A percentile compares a stretch with the other conserved stretches of the same genome.
These are phyloP conservation scores for Tetraselmis chui DNA, from an alignment of 139 green algal species.

Conservation along the genomic window DNA sequence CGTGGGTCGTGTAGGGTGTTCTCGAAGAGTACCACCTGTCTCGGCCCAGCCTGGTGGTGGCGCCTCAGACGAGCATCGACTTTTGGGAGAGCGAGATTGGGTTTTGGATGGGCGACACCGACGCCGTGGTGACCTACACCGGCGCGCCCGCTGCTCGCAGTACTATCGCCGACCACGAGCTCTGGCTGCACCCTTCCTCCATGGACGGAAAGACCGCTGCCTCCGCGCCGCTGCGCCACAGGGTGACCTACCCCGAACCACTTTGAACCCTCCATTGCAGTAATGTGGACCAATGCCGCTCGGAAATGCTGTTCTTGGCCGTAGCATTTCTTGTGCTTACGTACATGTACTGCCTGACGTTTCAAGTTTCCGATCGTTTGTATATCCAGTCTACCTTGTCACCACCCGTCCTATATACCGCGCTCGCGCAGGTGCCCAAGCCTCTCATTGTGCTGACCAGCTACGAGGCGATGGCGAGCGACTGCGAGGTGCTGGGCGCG, in stretches of 20 bases:
- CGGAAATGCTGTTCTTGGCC: no score
- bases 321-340: no score
- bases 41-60: constrained; percentile 56
- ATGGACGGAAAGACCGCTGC: constrained; percentile 45
- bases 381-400: no score
- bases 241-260: no score
- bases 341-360: no score
- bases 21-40: constrained; percentile 45
- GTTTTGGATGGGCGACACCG: constrained; percentile 32
- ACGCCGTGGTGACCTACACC: constrained; percentile 51
- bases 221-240: constrained; percentile 12
- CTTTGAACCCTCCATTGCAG: no score
- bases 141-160: constrained; percentile 40
- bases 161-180: constrained; percentile 63
- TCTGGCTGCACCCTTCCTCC: constrained; percentile 62
- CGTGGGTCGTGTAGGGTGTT: no score
- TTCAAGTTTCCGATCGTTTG: no score
- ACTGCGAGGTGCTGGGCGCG: constrained; percentile 35
- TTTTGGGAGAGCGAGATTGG: constrained; percentile 56
- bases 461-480: constrained; percentile 51
- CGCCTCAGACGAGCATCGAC: constrained; percentile 36
- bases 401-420: no score
- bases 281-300: no score
- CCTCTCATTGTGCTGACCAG: constrained; percentile 62
- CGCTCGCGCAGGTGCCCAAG: constrained; percentile 56